Conservation (phyloP, 2,329 filamentous ascomycete genomes). For the Diaporthe batatas region DNA sequence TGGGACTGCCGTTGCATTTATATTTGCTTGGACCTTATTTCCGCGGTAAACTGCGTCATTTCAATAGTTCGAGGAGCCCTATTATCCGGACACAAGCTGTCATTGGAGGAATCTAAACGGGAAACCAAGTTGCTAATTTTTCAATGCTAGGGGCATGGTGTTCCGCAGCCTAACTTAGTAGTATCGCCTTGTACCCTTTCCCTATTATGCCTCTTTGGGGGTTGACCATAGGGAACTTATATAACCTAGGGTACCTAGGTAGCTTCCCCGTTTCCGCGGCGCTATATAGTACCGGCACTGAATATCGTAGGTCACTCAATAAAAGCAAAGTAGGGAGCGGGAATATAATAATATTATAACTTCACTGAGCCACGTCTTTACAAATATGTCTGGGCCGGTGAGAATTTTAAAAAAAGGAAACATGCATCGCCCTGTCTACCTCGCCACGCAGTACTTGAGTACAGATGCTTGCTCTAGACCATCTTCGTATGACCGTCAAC, state of each 20-base stretch:
- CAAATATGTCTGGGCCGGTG: too few species aligned
- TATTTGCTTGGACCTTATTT: neutral
- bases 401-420: too few species aligned
- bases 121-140: neutral
- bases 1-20: neutral
- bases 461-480: too few species aligned
- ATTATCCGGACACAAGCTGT: conserved; percentile 1
- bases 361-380: too few species aligned
- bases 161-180: neutral
- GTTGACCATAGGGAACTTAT: too few species aligned
- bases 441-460: too few species aligned
- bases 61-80: neutral
- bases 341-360: too few species aligned
- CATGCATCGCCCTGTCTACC: too few species aligned
- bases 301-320: too few species aligned
- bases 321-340: too few species aligned
- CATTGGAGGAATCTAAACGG: conserved; percentile 24
- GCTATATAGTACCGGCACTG: neutral
- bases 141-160: conserved; percentile 4
- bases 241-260: neutral
- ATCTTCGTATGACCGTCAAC: too few species aligned
- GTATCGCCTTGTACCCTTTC: neutral
- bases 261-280: neutral
- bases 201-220: neutral
- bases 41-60: neutral